These are phyloP conservation scores for Globisporangium spiculum DNA, from an alignment of 352 stramenopile species.

Conservation along the genomic window DNA sequence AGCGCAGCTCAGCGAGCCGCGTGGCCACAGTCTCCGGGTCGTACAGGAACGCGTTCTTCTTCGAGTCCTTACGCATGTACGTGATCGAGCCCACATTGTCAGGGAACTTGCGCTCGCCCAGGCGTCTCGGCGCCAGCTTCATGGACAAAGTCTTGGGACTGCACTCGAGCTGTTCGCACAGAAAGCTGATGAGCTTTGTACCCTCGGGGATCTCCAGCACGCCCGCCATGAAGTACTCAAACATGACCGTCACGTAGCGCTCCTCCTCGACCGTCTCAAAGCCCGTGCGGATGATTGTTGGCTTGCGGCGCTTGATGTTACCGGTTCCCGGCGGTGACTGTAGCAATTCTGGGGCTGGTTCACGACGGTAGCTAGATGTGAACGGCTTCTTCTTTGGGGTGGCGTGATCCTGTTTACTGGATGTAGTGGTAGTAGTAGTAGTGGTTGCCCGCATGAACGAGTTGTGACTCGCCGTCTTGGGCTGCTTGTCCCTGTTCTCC, in stretches of 20 bases:
- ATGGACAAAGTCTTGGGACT: slow-evolving; percentile 59
- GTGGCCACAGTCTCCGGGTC: slow-evolving; percentile 15
- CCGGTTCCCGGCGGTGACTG: slow-evolving; percentile 17
- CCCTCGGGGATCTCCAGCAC: slow-evolving; percentile 47
- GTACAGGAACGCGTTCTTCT: neutral
- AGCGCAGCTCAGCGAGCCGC: slow-evolving; percentile 19
- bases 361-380: neutral
- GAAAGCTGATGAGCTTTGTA: slow-evolving; percentile 52
- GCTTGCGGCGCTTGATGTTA: slow-evolving; percentile 35
- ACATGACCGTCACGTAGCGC: slow-evolving; percentile 47
- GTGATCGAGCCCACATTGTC: slow-evolving; percentile 56
- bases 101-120: slow-evolving; percentile 53
- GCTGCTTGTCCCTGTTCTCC: slow-evolving; percentile 6
- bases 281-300: slow-evolving; percentile 72
- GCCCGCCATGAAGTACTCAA: slow-evolving; percentile 67
- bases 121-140: slow-evolving; percentile 57
- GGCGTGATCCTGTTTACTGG: neutral
- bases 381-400: slow-evolving; percentile 4
- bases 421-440: neutral
- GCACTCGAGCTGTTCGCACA: slow-evolving; percentile 57
- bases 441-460: neutral
- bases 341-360: slow-evolving; percentile 4
- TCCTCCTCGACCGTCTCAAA: slow-evolving; percentile 69
- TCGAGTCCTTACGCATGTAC: slow-evolving; percentile 35
- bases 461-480: neutral